Base-by-base conservation (phyloP, 768 basidiomycete genomes). In the Mycena polygramma region DNA sequence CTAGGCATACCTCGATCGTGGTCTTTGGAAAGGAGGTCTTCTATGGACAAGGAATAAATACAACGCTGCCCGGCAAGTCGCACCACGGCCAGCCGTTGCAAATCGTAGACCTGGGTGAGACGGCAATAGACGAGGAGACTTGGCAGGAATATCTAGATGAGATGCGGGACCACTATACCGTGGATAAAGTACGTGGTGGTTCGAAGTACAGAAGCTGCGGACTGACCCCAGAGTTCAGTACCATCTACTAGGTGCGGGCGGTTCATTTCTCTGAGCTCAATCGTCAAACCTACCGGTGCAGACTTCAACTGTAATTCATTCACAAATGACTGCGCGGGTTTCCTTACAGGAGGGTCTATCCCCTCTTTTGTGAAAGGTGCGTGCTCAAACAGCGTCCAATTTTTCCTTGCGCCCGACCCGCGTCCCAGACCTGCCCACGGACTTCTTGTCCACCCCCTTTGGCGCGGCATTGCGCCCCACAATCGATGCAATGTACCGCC, bases 291-390 rank as follows among this genome's bases (percentile, higher is more conserved):
- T 8, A 2, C 11, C 41, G 39, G 39, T 22, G 19, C 30, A 92
- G 95, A 97, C 51, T 97, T 97, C 73, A 98, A 98, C 75, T 98
- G 96, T 80, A 98, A 98, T 79, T 93, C 94, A 2, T 98, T 98
- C 73, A 96, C 95, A 3, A 94, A 92, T 68, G 95, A 97, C 72
- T 90, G 90, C 67, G 82, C 95, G 41, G 95, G 93, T 3, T 96
- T 98, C 77, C 81, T 98, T 57, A 97, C 94, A 0, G 95, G 96
- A 36, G 86, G 86, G 5, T 89, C 89, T 19, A 94, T 98, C 63
- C 96, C 96, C 4, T 72, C 85, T 4, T 95, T 90, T 80, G 94
- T 98, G 71, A 93, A 89, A 81, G 92, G 96, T 92, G 73, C 63
- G 84, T 77, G 43, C n/a, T 52, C 30, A 15, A 30, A 30, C n/a